Conservation (phyloP, 2,329 filamentous ascomycete species). For the Ploettnerulaceae sp. region DNA sequence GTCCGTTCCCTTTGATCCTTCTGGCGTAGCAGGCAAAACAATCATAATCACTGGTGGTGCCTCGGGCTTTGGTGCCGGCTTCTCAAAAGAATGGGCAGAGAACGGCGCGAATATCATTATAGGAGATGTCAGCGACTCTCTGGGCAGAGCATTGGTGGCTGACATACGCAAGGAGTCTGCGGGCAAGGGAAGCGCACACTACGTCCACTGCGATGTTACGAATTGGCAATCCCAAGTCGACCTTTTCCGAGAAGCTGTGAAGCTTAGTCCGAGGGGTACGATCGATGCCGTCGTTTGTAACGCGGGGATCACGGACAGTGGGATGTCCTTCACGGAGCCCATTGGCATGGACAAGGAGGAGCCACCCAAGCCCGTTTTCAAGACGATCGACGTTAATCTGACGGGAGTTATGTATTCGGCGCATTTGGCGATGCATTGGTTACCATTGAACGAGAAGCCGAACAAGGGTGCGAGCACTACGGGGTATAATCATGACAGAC, state of each 20-base stretch:
- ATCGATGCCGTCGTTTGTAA: slow-evolving; percentile 64
- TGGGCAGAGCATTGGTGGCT: slow-evolving; percentile 51
- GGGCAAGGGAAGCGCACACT: slow-evolving; percentile 45
- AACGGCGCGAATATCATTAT: slow-evolving; percentile 57
- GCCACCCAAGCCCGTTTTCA: slow-evolving; percentile 46
- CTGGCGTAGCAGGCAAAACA: slow-evolving; percentile 48
- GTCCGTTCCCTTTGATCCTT: slow-evolving; percentile 40
- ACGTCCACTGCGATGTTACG: slow-evolving; percentile 59
- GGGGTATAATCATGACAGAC: slow-evolving; percentile 45
- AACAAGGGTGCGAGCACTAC: slow-evolving; percentile 31
- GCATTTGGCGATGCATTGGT: slow-evolving; percentile 58
- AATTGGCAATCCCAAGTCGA: slow-evolving; percentile 59
- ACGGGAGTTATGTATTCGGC: slow-evolving; percentile 60
- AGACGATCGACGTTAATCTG: slow-evolving; percentile 57
- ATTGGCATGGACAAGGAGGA: slow-evolving; percentile 40
- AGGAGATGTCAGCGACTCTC: slow-evolving; percentile 54
- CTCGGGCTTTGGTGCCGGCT: slow-evolving; percentile 53
- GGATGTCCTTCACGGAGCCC: slow-evolving; percentile 41
- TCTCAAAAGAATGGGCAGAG: slow-evolving; percentile 49
- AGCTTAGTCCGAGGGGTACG: slow-evolving; percentile 48
- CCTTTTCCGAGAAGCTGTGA: slow-evolving; percentile 55
- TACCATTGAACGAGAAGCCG: slow-evolving; percentile 46
- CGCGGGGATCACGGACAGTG: slow-evolving; percentile 52
- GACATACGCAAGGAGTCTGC: slow-evolving; percentile 42
- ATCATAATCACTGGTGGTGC: slow-evolving; percentile 62